Conservation (phyloP, 768 basidiomycete species). For the Leucogyrophana mollusca region DNA sequence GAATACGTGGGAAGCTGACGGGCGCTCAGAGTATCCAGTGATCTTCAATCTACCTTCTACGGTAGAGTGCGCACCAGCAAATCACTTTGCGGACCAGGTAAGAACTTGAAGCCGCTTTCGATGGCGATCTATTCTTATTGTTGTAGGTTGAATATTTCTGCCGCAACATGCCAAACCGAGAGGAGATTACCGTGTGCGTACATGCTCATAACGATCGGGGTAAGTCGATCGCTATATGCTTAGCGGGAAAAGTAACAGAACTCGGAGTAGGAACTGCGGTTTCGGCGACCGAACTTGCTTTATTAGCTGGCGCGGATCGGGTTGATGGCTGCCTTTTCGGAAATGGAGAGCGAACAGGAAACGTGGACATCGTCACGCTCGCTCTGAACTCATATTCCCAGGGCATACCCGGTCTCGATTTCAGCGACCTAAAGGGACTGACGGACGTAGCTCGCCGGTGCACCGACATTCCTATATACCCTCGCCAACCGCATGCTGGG, state of each 20-base stretch:
- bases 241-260: not conserved
- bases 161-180: conserved; percentile 79
- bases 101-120: conserved; percentile 11
- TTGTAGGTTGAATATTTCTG: conserved; percentile 91
- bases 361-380: conserved; percentile 95
- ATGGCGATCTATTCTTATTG: conserved; percentile 6
- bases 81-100: conserved; percentile 97
- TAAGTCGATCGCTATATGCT: conserved; percentile 27
- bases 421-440: conserved; percentile 85
- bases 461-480: conserved; percentile 96
- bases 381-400: conserved; percentile 97
- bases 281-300: conserved; percentile 90
- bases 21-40: conserved; percentile 79
- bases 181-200: conserved; percentile 86
- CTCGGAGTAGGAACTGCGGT: conserved; percentile 76
- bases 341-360: conserved; percentile 98
- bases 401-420: conserved; percentile 84
- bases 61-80: conserved; percentile 95
- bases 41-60: conserved; percentile 98
- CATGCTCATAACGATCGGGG: conserved; percentile 99
- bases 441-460: conserved; percentile 95
- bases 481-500: conserved; percentile 95
- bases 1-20: conserved; percentile 87
- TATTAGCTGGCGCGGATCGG: conserved; percentile 94
- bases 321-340: conserved; percentile 98